phyloP scores from a whole-genome alignment of 2,329 filamentous ascomycete genomes.

The Coleophoma crateriformis region DNA sequence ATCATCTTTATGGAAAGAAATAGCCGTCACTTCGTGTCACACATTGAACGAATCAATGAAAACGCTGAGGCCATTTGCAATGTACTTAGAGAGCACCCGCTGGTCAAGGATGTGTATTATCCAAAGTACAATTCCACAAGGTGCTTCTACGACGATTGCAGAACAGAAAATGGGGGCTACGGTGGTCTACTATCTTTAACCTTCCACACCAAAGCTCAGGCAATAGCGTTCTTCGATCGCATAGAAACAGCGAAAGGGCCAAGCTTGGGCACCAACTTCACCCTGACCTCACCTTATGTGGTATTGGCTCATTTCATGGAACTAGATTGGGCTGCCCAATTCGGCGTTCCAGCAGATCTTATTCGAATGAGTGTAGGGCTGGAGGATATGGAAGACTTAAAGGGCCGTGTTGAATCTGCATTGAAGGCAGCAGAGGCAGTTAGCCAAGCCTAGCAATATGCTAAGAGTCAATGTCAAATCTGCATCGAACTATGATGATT shows the following conservation, averaged over 20 bases:
- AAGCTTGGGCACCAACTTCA: slow-evolving; percentile 95
- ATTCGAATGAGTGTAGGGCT: slow-evolving; percentile 86
- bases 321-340: slow-evolving; percentile 81
- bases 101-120: slow-evolving; percentile 79
- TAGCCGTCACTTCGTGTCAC: slow-evolving; percentile 80
- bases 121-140: slow-evolving; percentile 71
- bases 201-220: slow-evolving; percentile 65
- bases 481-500: not conserved
- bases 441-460: too few relatives aligned
- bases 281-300: slow-evolving; percentile 84
- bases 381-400: slow-evolving; percentile 68
- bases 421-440: slow-evolving; percentile 47
- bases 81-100: slow-evolving; percentile 52
- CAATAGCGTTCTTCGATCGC: slow-evolving; percentile 77
- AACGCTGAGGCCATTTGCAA: slow-evolving; percentile 82
- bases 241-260: slow-evolving; percentile 89
- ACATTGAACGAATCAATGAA: slow-evolving; percentile 77
- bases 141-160: slow-evolving; percentile 72
- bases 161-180: slow-evolving; percentile 72
- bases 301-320: slow-evolving; percentile 88
- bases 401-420: slow-evolving; percentile 60
- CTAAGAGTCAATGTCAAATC: not conserved
- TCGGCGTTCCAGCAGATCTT: slow-evolving; percentile 75
- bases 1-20: slow-evolving; percentile 93
- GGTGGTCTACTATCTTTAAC: slow-evolving; percentile 84